Evolutionary conservation across 1,284 basidiomycete genomes (phyloP).

Genomic region (Fomitiporia mediterranea): DNA sequence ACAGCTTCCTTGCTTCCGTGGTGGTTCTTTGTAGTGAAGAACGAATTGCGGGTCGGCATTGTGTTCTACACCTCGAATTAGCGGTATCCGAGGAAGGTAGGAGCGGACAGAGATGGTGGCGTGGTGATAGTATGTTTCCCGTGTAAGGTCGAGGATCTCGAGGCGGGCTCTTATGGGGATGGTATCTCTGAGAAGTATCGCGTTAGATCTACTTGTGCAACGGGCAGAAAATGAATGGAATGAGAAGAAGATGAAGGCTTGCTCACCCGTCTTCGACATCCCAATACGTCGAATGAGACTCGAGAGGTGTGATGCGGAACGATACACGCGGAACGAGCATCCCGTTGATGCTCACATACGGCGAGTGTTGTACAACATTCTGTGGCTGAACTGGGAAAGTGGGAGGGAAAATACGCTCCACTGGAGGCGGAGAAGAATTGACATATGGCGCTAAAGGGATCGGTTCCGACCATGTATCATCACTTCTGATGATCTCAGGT

Average conservation of each 20-base stretch:
- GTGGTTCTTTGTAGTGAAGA: neutral
- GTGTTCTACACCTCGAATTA: neutral
- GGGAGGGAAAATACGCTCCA: too few species aligned
- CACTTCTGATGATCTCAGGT: neutral
- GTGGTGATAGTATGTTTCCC: neutral
- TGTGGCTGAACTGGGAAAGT: too few species aligned
- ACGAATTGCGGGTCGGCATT: neutral
- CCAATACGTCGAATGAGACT: neutral
- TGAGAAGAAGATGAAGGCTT: neutral
- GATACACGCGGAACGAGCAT: neutral
- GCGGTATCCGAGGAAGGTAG: neutral
- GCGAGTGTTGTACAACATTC: too few species aligned
- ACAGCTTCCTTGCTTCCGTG: neutral
- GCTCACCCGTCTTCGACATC: conserved; percentile 7
- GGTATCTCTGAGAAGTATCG: neutral
- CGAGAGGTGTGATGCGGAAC: neutral
- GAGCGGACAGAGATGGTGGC: neutral
- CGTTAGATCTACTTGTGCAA: neutral
- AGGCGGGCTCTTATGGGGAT: neutral
- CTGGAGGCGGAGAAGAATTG: neutral
- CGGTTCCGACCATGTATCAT: neutral
- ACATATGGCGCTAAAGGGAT: neutral
- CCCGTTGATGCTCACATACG: neutral
- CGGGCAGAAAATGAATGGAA: neutral
- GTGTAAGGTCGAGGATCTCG: neutral